Conservation (phyloP, 768 basidiomycete species). For the Termitomyces sp. region DNA sequence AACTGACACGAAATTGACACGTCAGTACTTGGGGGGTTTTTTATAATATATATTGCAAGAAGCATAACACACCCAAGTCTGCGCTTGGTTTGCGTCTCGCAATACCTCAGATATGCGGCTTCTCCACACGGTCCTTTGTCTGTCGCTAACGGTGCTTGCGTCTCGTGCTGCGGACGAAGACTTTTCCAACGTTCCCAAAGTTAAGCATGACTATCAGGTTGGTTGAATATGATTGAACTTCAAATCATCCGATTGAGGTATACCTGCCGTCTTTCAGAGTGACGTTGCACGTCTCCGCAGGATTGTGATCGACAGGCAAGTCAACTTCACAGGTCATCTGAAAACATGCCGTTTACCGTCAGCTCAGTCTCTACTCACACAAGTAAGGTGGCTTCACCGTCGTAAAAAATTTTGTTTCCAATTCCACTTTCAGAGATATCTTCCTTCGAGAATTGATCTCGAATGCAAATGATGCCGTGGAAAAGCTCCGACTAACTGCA, state of each 20-base stretch:
- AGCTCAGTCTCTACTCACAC: constrained; percentile 74
- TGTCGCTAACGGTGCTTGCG: constrained; percentile 37
- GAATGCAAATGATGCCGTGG: constrained; percentile 95
- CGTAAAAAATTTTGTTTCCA: background rate
- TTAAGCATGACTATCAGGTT: constrained; percentile 74
- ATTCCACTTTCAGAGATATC: constrained; percentile 51
- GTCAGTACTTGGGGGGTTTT: constrained; percentile 32
- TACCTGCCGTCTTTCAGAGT: constrained; percentile 47
- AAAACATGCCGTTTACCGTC: background rate
- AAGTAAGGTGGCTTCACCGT: constrained; percentile 38
- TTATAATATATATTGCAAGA: too few relatives aligned
- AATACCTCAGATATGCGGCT: constrained; percentile 50
- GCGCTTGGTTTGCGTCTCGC: background rate
- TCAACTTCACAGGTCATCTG: background rate
- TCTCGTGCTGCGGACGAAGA: constrained; percentile 47
- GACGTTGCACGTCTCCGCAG: constrained; percentile 91
- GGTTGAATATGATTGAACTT: constrained; percentile 9
- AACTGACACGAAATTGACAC: constrained; percentile 45
- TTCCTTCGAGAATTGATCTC: constrained; percentile 90
- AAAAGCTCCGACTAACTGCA: constrained; percentile 85
- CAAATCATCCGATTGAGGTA: background rate
- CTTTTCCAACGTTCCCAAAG: constrained; percentile 35
- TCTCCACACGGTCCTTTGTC: constrained; percentile 45
- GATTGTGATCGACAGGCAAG: constrained; percentile 87
- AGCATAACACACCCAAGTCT: constrained; percentile 1